A percentile compares a stretch with the other conserved stretches of the same genome.
Evolutionary conservation across 257 asterid genomes (phyloP).

Genomic region (Solanum peruvianum): DNA sequence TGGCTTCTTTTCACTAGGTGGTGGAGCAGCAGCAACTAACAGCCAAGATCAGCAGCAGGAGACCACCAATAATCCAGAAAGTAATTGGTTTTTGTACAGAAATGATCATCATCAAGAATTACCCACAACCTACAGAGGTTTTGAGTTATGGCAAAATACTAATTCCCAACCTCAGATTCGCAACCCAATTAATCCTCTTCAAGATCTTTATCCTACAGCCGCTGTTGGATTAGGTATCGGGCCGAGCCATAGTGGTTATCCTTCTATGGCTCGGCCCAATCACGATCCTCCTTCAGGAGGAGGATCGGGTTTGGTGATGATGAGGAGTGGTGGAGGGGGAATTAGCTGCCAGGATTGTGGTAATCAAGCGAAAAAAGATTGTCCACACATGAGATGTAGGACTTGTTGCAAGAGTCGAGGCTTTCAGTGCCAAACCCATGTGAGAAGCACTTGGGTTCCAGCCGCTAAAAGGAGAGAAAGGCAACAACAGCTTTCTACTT

Average conservation of each 20-base stretch:
- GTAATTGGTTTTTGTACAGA: slow-evolving; percentile 54
- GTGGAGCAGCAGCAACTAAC: slow-evolving; percentile 9
- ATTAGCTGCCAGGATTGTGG: slow-evolving; percentile 91
- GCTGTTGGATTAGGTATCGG: slow-evolving; percentile 48
- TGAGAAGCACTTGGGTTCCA: slow-evolving; percentile 89
- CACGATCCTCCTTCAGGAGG: slow-evolving; percentile 13
- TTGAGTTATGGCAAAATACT: slow-evolving; percentile 66
- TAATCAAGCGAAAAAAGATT: slow-evolving; percentile 80
- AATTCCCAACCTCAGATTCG: slow-evolving; percentile 10
- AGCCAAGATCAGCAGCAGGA: slow-evolving; percentile 10
- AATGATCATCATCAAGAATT: slow-evolving; percentile 32
- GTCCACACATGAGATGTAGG: slow-evolving; percentile 80
- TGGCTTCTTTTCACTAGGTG: slow-evolving; percentile 78
- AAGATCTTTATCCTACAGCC: slow-evolving; percentile 48
- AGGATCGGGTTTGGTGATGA: slow-evolving; percentile 46
- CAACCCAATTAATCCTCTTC: slow-evolving; percentile 30
- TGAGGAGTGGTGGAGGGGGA: slow-evolving; percentile 51
- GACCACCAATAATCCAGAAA: slow-evolving; percentile 38
- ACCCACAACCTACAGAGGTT: slow-evolving; percentile 44
- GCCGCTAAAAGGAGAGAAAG: slow-evolving; percentile 76
- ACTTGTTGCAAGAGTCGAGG: slow-evolving; percentile 92
- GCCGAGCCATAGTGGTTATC: slow-evolving; percentile 24
- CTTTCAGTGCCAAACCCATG: slow-evolving; percentile 62
- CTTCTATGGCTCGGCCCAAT: slow-evolving; percentile 19
- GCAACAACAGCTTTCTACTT: slow-evolving; percentile 36